Base-by-base conservation (phyloP, 2,329 filamentous ascomycete species). In the Exophiala xenobiotica region DNA sequence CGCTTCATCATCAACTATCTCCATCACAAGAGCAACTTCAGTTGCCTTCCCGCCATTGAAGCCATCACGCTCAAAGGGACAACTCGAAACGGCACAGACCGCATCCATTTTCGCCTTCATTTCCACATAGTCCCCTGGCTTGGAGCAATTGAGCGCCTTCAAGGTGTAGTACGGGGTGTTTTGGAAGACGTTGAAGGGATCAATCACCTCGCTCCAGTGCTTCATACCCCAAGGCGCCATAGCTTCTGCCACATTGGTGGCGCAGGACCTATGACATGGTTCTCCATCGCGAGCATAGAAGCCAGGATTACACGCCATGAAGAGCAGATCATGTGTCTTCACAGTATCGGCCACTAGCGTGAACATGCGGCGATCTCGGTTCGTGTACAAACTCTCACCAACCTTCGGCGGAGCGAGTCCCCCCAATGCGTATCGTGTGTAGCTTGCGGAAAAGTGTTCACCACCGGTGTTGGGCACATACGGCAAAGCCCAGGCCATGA, bases 101-200 rank as follows among this genome's bases (percentile, higher is more conserved):
- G 58, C 57, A 53, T 69, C 66, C 55, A 65, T 60, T 54, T 68
- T 49, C 8, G 67, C 69, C 57, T 68, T 64, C 52, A 71, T 69
- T 54, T 70, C 67, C 26, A 71, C 61, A 54, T 63, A 71, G 54
- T 71, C 69, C 4, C 68, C 68, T 3, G 69, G 58, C 59, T 64
- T 67, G 46, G 66, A 68, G 46, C 61, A 66, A n/a, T 65, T 64
- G 33, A 71, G 50, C 14, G 59, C 60, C 55, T 72, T 71, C 33
- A 71, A 56, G 22, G 58, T 62, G 46, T 70, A 70, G 48, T 69
- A 67, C 12, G 69, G 68, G 37, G 69, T 70, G 52, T 70, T 71
- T 54, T 71, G 69, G 49, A 71, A 71, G 47, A 69, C 60, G 60
- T 71, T 71, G 58, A 70, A 71, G 11, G 69, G 69, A 49, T 70